Percentiles rank a stretch among this genome's conserved stretches.
Evolutionary conservation across 75 land plant genomes (phyloP).

Genomic region (Pseudotsuga menziesii): DNA sequence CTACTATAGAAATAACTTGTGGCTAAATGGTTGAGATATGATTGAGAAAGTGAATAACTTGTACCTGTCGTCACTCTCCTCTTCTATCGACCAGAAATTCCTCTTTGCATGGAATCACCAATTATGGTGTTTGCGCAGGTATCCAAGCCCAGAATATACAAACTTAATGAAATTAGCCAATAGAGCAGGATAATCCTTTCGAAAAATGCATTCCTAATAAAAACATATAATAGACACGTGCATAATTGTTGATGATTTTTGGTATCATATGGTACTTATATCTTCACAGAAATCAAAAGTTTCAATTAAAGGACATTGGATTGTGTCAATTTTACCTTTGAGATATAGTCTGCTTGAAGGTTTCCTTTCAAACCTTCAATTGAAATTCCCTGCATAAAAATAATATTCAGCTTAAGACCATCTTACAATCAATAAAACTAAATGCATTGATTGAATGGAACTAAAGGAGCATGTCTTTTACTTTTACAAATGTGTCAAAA

Average conservation of each 20-base stretch:
- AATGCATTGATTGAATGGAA: background rate
- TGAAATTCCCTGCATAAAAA: slow-evolving; percentile 47
- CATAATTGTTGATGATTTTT: background rate
- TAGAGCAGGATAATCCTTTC: background rate
- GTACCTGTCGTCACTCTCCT: slow-evolving; percentile 25
- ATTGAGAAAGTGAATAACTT: background rate
- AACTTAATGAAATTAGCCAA: slow-evolving; percentile 1
- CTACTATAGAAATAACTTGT: background rate
- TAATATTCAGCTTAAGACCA: slow-evolving; percentile 1
- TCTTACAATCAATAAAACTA: background rate
- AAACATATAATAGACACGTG: too few species aligned
- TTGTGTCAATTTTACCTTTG: slow-evolving; percentile 32
- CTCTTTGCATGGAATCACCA: slow-evolving; percentile 23
- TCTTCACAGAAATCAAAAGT: background rate
- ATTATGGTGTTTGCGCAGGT: slow-evolving; percentile 17
- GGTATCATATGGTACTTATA: background rate
- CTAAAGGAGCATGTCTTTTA: slow-evolving; percentile 7
- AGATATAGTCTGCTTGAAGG: slow-evolving; percentile 58
- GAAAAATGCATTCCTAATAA: background rate
- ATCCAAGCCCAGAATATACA: slow-evolving; percentile 25
- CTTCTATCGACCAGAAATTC: slow-evolving; percentile 25
- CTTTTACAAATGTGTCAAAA: slow-evolving; percentile 89
- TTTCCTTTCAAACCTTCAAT: slow-evolving; percentile 60
- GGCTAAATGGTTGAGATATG: background rate
- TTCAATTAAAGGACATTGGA: background rate